phyloP scores from a whole-genome alignment of 2,329 filamentous ascomycete species.

The Xylaria sp. region DNA sequence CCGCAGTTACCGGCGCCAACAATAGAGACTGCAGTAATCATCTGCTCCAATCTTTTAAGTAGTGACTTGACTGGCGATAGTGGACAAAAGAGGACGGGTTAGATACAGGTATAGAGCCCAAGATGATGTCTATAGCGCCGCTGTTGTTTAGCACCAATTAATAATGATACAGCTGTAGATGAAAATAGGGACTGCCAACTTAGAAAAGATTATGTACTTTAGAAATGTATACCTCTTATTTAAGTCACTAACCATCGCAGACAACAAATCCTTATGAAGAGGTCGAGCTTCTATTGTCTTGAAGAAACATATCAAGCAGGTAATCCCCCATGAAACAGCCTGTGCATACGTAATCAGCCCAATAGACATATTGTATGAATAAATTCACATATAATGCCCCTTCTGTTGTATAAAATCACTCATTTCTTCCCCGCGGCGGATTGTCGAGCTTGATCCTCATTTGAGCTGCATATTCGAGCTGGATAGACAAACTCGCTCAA shows the following conservation, averaged over 20 bases:
- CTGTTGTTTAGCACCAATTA: slow-evolving; percentile 1
- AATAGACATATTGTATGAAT: background rate
- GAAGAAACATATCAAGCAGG: background rate
- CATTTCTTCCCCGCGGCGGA: background rate
- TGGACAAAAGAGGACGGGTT: background rate
- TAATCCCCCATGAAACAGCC: background rate
- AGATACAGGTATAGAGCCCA: background rate
- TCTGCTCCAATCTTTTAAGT: background rate
- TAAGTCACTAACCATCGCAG: background rate
- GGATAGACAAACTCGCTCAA: background rate
- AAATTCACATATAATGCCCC: background rate
- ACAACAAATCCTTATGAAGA: background rate
- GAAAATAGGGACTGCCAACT: background rate
- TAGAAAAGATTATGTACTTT: background rate
- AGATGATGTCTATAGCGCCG: background rate
- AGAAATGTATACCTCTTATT: background rate
- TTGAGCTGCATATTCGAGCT: background rate
- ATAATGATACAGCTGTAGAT: background rate
- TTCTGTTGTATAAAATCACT: background rate
- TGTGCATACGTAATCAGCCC: background rate
- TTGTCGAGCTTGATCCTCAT: background rate
- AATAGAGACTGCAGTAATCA: slow-evolving; percentile 33
- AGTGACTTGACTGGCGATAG: background rate
- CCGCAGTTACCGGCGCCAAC: slow-evolving; percentile 32
- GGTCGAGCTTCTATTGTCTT: background rate